Base-by-base conservation (phyloP, 2,329 filamentous ascomycete species). In the Talaromyces verruculosus region DNA sequence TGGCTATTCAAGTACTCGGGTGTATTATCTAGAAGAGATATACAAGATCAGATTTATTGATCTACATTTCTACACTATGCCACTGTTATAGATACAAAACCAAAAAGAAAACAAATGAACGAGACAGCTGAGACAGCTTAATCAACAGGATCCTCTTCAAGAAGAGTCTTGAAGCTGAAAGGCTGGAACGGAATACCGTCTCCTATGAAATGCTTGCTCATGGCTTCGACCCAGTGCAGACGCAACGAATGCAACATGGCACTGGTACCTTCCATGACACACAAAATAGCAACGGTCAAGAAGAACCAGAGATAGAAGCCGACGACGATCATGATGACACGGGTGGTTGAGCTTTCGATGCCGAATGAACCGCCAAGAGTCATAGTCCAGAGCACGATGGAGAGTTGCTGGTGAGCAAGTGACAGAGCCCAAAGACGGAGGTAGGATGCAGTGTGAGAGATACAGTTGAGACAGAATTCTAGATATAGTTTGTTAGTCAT, bases 381-480 rank as follows among this genome's bases (percentile, higher is more conserved):
- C 95, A 99, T 99, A 73, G 87, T 87, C 95, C 95, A 99, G 58
- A 99, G 86, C 69, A 99, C 95, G 70, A 93, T 90, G 59, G 92
- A 97, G 67, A 99, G 89, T 85, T 98, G 95, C 79, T 99, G 95
- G 84, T 99, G 95, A 37, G 95, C 95, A 67, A 99, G 89, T 1
- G 95, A 99, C 72, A 99, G 81, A 37, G 95, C 95, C 95, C 95
- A 99, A 53, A 99, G 91, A 84, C 95, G 95, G 58, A 99, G 90
- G 81, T 99, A 99, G 0, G 95, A 99, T 4, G 95, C 95, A 4
- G 96, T 99, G 82, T 99, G 95, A 35, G 95, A 99, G 69, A 99
- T 94, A 79, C 94, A 98, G 84, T 99, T 99, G 73, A 99, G 86
- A 77, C 95, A 99, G 84, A 99, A 99, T 85, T 99, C 67, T 68